phyloP scores from a whole-genome alignment of 495 filamentous ascomycete genomes.

The Apodospora peruviana region DNA sequence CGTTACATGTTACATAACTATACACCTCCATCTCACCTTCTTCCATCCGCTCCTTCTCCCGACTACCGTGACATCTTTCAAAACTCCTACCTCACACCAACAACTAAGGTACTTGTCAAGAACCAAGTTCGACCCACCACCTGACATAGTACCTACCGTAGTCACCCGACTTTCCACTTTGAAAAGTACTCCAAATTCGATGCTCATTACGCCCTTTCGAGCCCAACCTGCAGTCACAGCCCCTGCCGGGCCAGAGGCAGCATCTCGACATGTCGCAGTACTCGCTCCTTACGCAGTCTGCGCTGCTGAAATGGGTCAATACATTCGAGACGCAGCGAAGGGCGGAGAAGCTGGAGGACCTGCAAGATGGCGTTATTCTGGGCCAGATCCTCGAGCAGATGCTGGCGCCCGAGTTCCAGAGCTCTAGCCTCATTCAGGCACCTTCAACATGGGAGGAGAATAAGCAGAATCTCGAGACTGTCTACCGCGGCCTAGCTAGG shows the following conservation, averaged over 20 bases:
- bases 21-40: too few species aligned
- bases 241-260: not conserved
- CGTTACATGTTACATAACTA: too few species aligned
- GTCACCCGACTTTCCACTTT: too few species aligned
- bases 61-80: too few species aligned
- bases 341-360: slow-evolving; percentile 44
- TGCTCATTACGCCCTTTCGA: too few species aligned
- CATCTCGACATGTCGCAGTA: slow-evolving; percentile 22
- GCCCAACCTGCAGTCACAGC: too few species aligned
- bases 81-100: too few species aligned
- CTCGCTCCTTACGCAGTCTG: slow-evolving; percentile 25
- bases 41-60: too few species aligned
- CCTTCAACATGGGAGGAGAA: slow-evolving; percentile 50
- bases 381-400: slow-evolving; percentile 60
- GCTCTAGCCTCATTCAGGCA: slow-evolving; percentile 59
- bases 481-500: slow-evolving; percentile 58
- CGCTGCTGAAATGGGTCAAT: slow-evolving; percentile 43
- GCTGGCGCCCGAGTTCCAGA: slow-evolving; percentile 57
- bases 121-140: too few species aligned
- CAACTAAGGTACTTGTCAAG: too few species aligned
- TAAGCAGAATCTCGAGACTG: slow-evolving; percentile 60
- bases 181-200: too few species aligned
- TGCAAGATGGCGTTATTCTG: slow-evolving; percentile 71
- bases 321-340: slow-evolving; percentile 28
- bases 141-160: too few species aligned